These are phyloP conservation scores for Pleurotus tuber-regium DNA, from an alignment of 768 basidiomycete genomes.

Conservation along the genomic window DNA sequence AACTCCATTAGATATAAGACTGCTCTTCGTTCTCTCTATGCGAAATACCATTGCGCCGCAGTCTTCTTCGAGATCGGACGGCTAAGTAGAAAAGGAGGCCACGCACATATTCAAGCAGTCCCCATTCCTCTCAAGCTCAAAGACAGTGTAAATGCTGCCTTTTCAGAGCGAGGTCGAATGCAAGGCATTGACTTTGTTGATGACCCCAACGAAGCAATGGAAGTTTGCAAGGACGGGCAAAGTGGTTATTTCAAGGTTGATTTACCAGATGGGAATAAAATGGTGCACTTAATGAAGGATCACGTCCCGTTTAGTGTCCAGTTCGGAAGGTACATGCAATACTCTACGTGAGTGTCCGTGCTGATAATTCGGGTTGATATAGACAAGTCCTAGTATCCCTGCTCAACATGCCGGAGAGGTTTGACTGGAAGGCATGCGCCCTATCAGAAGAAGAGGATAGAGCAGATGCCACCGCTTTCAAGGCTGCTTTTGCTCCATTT, in stretches of 20 bases:
- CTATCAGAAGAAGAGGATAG: constrained; percentile 84
- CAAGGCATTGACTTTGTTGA: constrained; percentile 74
- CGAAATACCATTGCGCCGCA: constrained; percentile 60
- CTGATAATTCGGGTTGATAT: constrained; percentile 11
- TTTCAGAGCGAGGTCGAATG: constrained; percentile 64
- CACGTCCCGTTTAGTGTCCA: constrained; percentile 83
- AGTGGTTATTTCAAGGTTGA: constrained; percentile 91
- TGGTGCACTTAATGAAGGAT: constrained; percentile 84
- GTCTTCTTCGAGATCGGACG: constrained; percentile 90
- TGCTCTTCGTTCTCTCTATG: constrained; percentile 70
- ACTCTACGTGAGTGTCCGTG: not conserved
- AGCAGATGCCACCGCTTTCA: constrained; percentile 81
- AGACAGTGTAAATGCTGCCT: constrained; percentile 65
- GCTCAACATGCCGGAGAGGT: constrained; percentile 71
- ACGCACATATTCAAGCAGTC: constrained; percentile 89
- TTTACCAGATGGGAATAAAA: constrained; percentile 77
- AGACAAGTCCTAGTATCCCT: constrained; percentile 82
- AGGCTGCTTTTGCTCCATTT: constrained; percentile 74
- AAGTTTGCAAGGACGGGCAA: constrained; percentile 46
- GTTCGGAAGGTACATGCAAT: constrained; percentile 77
- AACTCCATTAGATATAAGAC: constrained; percentile 63
- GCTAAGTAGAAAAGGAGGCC: constrained; percentile 81
- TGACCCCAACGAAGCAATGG: constrained; percentile 63
- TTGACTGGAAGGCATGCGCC: constrained; percentile 91
- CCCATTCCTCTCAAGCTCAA: constrained; percentile 69